A percentile compares a stretch with the other conserved stretches of the same genome.
Conservation (phyloP, 2,329 filamentous ascomycete species). For the Hymenoscyphus infarciens region DNA sequence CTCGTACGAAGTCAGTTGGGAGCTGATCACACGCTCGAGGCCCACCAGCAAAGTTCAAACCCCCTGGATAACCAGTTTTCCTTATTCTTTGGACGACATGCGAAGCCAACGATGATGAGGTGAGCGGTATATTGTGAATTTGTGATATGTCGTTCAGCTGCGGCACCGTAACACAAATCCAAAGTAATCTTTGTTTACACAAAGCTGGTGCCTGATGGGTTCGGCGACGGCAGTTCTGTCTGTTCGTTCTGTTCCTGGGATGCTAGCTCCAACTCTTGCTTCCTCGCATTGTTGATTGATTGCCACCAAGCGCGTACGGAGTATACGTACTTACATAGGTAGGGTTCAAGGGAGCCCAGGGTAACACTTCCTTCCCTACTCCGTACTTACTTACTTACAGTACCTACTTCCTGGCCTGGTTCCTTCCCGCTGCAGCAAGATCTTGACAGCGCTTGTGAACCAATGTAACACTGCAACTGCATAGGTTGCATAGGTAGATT, state of each 20-base stretch:
- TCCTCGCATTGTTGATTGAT: background rate
- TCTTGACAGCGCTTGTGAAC: background rate
- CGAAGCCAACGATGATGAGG: background rate
- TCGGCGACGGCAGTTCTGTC: background rate
- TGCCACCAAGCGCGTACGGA: background rate
- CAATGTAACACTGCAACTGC: background rate
- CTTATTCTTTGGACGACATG: background rate
- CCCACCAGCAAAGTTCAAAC: background rate
- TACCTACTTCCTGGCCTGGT: background rate
- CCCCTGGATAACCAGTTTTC: background rate
- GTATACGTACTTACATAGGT: too few species aligned
- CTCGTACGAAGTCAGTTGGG: background rate
- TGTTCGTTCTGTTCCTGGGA: background rate
- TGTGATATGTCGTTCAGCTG: constrained; percentile 4
- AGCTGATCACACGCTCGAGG: background rate
- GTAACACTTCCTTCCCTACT: constrained; percentile 1
- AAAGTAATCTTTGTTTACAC: background rate
- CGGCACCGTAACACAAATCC: background rate
- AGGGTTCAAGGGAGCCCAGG: background rate
- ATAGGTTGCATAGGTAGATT: too few species aligned
- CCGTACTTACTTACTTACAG: too few species aligned
- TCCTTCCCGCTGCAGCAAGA: background rate
- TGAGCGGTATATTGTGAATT: background rate
- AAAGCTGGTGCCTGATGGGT: background rate
- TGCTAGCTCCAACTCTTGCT: background rate